A percentile compares a stretch with the other conserved stretches of the same genome.
Conservation (phyloP, 2,329 filamentous ascomycete genomes). For the Pseudocercospora ulei region DNA sequence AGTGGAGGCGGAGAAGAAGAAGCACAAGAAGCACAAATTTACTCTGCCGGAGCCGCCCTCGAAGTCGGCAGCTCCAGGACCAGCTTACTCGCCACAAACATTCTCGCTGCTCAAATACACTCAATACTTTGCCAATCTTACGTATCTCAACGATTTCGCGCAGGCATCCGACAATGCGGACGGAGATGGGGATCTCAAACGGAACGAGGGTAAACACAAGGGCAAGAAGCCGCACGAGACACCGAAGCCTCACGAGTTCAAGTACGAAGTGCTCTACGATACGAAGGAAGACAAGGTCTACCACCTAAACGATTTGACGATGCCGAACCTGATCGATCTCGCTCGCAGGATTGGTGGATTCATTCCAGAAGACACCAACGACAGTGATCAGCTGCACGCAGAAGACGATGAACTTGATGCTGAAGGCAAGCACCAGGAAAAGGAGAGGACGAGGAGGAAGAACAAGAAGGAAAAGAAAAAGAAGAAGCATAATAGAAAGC, state of each 20-base stretch:
- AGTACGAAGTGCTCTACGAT: conserved; percentile 75
- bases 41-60: conserved; percentile 60
- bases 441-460: conserved; percentile 14
- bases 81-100: conserved; percentile 78
- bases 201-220: conserved; percentile 56
- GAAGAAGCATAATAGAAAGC: conserved; percentile 30
- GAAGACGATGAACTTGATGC: conserved; percentile 29
- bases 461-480: conserved; percentile 24
- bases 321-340: conserved; percentile 67
- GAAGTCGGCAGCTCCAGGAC: conserved; percentile 64
- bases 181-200: conserved; percentile 37
- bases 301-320: conserved; percentile 69
- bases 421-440: conserved; percentile 24
- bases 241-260: conserved; percentile 55
- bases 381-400: conserved; percentile 26
- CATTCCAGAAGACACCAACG: conserved; percentile 28
- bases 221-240: conserved; percentile 47
- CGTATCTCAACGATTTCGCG: conserved; percentile 60
- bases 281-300: conserved; percentile 69
- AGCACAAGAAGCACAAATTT: conserved; percentile 45
- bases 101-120: conserved; percentile 70
- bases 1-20: conserved; percentile 39
- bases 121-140: conserved; percentile 94
- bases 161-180: conserved; percentile 17
- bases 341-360: conserved; percentile 65